These are phyloP conservation scores for Chlamydomonas incerta DNA, from an alignment of 139 green algal genomes.

Conservation along the genomic window DNA sequence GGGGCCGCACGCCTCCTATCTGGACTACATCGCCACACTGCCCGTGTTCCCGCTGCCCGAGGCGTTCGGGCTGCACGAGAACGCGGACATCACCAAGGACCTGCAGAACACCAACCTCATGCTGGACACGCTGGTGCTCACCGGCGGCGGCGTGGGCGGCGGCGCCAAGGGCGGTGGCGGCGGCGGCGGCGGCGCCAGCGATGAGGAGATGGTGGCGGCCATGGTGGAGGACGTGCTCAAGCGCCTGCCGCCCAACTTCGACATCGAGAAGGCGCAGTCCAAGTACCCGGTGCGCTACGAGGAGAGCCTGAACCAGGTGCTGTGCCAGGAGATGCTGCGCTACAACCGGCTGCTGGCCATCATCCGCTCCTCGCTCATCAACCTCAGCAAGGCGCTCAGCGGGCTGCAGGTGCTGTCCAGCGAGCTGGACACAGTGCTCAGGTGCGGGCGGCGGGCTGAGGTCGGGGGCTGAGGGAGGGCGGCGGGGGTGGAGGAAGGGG, in stretches of 20 bases:
- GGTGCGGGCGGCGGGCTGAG: background rate
- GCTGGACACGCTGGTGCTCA: constrained; percentile 72
- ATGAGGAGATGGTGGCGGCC: constrained; percentile 55
- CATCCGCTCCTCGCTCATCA: constrained; percentile 65
- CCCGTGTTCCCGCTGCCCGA: constrained; percentile 71
- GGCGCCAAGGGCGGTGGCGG: constrained; percentile 8
- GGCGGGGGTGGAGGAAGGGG: no score
- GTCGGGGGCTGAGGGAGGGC: background rate
- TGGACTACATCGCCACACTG: constrained; percentile 68
- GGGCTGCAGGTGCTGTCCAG: constrained; percentile 61
- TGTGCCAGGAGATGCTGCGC: constrained; percentile 81
- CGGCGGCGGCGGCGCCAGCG: constrained; percentile 35
- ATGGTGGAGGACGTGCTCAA: constrained; percentile 68
- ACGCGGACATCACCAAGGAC: constrained; percentile 82
- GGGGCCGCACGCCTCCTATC: constrained; percentile 57
- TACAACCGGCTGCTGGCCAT: constrained; percentile 77
- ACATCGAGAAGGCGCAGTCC: constrained; percentile 69
- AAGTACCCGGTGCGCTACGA: constrained; percentile 74
- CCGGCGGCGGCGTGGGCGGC: constrained; percentile 53
- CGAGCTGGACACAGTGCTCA: constrained; percentile 80
- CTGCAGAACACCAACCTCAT: constrained; percentile 57
- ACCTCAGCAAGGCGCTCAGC: constrained; percentile 69
- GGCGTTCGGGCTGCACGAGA: constrained; percentile 81
- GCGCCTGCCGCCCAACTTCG: constrained; percentile 74
- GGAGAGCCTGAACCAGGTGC: constrained; percentile 75